Conservation (phyloP, 495 filamentous ascomycete genomes). For the Podospora comata region DNA sequence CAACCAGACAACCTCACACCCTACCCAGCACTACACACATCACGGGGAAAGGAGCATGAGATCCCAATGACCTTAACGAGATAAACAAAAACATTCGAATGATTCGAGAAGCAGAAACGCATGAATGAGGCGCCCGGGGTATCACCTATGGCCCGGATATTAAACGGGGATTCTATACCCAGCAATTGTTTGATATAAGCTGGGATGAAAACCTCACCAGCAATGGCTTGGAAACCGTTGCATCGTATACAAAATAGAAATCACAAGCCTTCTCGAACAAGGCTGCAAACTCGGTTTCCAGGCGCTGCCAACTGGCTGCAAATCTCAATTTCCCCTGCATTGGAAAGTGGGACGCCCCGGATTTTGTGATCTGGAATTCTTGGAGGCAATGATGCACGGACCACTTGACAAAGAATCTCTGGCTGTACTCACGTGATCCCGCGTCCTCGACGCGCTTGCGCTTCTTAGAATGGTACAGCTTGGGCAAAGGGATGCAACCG, state of each 20-base stretch:
- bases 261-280: no score
- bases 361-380: not conserved
- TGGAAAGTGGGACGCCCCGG: conserved; percentile 5
- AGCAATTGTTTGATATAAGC: not conserved
- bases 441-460: not conserved
- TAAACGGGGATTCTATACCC: not conserved
- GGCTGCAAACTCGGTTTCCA: no score
- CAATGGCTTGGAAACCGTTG: not conserved
- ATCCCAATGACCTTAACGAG: not conserved
- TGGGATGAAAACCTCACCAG: not conserved
- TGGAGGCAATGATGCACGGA: not conserved
- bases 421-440: not conserved
- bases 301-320: not conserved
- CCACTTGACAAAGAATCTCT: not conserved
- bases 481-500: not conserved
- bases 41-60: not conserved
- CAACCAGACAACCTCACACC: not conserved
- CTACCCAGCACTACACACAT: not conserved
- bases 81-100: not conserved
- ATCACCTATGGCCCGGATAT: not conserved
- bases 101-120: not conserved
- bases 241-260: not conserved
- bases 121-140: not conserved
- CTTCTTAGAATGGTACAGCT: not conserved
- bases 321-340: conserved; percentile 2